Conservation (phyloP, 2,329 filamentous ascomycete genomes). For the Colletotrichum truncatum region DNA sequence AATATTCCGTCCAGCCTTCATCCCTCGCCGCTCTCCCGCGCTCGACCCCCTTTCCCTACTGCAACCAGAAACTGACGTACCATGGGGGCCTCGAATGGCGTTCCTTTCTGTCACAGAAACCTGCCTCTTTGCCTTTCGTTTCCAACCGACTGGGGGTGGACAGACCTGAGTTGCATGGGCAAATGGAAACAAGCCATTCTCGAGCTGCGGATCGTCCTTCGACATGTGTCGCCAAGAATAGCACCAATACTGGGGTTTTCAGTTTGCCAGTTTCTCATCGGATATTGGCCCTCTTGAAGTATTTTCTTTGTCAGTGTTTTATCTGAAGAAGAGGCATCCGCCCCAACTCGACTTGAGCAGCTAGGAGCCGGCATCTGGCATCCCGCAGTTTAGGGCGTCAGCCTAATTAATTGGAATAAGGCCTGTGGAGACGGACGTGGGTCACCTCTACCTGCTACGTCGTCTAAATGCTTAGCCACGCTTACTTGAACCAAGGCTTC, state of each 20-base stretch:
- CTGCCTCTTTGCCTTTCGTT: slow-evolving; percentile 11
- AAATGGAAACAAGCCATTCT: neutral
- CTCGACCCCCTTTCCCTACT: slow-evolving; percentile 4
- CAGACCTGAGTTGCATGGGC: slow-evolving; percentile 1
- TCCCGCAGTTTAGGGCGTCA: neutral
- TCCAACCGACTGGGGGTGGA: slow-evolving; percentile 1
- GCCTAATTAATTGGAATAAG: neutral
- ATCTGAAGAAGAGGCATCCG: slow-evolving; percentile 11
- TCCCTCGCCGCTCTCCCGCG: slow-evolving; percentile 17
- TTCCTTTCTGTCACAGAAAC: neutral
- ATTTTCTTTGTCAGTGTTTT: slow-evolving; percentile 16
- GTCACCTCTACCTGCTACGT: slow-evolving; percentile 14
- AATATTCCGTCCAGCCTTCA: neutral
- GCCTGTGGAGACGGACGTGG: slow-evolving; percentile 3
- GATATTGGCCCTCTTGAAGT: slow-evolving; percentile 16
- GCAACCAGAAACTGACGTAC: neutral
- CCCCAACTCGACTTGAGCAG: neutral
- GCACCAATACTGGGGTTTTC: slow-evolving; percentile 5
- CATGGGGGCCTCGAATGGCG: neutral
- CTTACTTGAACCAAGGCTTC: slow-evolving; percentile 4
- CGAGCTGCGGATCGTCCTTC: neutral
- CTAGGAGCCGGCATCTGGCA: slow-evolving; percentile 5
- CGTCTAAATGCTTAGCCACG: slow-evolving; percentile 29
- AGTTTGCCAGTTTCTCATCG: neutral
- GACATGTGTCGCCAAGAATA: slow-evolving; percentile 16